Base-by-base conservation (phyloP, 148 eudicot species). In the Polygonum maritimum region DNA sequence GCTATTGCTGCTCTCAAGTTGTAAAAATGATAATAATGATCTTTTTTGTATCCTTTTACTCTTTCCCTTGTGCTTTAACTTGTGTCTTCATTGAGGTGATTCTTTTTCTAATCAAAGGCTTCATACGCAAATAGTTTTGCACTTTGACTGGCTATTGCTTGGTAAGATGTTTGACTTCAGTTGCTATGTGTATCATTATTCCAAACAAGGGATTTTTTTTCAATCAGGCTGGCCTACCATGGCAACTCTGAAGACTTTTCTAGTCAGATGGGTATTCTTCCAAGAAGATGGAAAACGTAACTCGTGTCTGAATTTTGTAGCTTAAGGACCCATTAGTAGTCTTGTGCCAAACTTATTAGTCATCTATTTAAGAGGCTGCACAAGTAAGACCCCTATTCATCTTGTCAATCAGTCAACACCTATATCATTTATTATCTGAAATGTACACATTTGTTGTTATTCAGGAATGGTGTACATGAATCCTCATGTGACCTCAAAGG, bases 1-100 rank as follows among this genome's bases (percentile, higher is more conserved):
- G 93, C 97, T 36, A 94, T 94, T 47, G 85, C 90, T 69, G 91
- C 96, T 73, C 90, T 94, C 78, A 94, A 94, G 74, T 73, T 90
- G 87, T 90, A 79, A 54, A n/a, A 15, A 15, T 16, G 9, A 76
- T 85, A 26, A 26, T 26, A 26, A 26, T 26, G 31, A 26, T 26
- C 31, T 14, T 33, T 76, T 57, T n/a, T 45, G 33, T 52, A 63
- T 73, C 48, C 78, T 73, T 74, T 40, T 63, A 57, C 71, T 7
- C 51, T 62, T 38, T 57, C 16, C 41, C 39, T 33, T 33, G 18
- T 63, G 63, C 21, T 57, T 21, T 63, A 41, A 41, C 8, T 31
- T 31, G 16, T 9, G 16, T 9, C 40, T n/a, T 18, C 7, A 26
- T 26, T 26, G 31, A 26, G 40, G 35, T 12, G 2, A 12, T 63